Percentiles rank a stretch among this genome's conserved stretches.
Conservation (phyloP, 495 filamentous ascomycete genomes). For the Podospora australis region DNA sequence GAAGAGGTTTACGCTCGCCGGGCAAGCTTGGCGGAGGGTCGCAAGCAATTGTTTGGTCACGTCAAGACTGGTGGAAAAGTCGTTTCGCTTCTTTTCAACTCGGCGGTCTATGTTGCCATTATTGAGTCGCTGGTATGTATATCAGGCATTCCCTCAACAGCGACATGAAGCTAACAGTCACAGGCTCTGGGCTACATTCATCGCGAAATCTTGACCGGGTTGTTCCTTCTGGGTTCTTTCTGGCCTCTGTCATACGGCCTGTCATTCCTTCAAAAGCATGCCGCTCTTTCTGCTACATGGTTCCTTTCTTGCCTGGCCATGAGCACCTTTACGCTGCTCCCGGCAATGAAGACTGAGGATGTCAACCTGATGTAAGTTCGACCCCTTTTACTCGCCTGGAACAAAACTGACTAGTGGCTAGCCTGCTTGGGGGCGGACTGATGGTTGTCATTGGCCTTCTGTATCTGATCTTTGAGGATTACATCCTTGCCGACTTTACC, state of each 20-base stretch:
- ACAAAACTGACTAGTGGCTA: slow-evolving; percentile 33
- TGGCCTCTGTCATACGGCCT: slow-evolving; percentile 75
- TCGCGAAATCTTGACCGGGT: slow-evolving; percentile 76
- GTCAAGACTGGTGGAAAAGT: slow-evolving; percentile 51
- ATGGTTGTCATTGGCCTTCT: slow-evolving; percentile 74
- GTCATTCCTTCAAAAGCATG: slow-evolving; percentile 61
- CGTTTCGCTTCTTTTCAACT: slow-evolving; percentile 53
- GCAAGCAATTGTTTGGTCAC: slow-evolving; percentile 60
- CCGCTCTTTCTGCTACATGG: slow-evolving; percentile 64
- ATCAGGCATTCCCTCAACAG: not conserved
- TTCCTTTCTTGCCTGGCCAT: slow-evolving; percentile 67
- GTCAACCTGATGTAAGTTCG: slow-evolving; percentile 64
- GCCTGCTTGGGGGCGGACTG: slow-evolving; percentile 65
- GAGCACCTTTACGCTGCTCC: slow-evolving; percentile 86
- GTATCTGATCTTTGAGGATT: slow-evolving; percentile 78
- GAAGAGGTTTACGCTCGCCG: slow-evolving; percentile 86
- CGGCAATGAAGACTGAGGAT: slow-evolving; percentile 78
- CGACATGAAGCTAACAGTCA: slow-evolving; percentile 11
- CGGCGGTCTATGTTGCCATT: slow-evolving; percentile 59
- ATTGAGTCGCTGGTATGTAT: slow-evolving; percentile 77
- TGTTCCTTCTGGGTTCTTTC: slow-evolving; percentile 66
- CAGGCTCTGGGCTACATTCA: slow-evolving; percentile 75
- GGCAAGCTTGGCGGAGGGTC: slow-evolving; percentile 60
- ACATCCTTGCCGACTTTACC: slow-evolving; percentile 47
- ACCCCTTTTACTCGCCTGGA: not conserved